These are phyloP conservation scores for Capsicum chinense DNA, from an alignment of 257 asterid species.

Conservation along the genomic window DNA sequence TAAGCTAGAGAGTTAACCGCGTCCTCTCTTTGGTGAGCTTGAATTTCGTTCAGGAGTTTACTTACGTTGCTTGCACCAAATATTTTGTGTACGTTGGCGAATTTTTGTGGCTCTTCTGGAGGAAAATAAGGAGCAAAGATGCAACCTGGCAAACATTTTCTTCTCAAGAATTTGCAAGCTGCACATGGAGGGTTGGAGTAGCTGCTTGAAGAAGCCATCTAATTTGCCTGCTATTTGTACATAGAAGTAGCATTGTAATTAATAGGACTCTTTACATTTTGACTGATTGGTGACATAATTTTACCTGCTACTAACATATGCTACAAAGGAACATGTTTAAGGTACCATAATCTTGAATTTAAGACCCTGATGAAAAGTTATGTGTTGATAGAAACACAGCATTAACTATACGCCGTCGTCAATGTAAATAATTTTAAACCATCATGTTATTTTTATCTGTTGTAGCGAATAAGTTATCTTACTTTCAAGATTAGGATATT, in stretches of 20 bases:
- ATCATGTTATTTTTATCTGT: too few species aligned
- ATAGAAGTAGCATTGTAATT: background rate
- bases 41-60: constrained; percentile 67
- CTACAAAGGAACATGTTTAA: background rate
- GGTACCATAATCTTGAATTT: background rate
- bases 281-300: too few species aligned
- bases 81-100: constrained; percentile 67
- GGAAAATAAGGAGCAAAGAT: constrained; percentile 70
- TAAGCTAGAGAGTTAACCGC: constrained; percentile 80
- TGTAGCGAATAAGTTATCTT: too few species aligned
- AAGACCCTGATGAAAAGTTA: background rate
- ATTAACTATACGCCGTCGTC: background rate
- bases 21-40: constrained; percentile 70
- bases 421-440: background rate
- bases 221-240: background rate
- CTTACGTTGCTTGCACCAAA: constrained; percentile 85
- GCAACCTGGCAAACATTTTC: constrained; percentile 74
- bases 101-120: constrained; percentile 78
- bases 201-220: constrained; percentile 31
- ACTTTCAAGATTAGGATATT: too few species aligned
- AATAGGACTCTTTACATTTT: too few species aligned
- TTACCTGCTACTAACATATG: too few species aligned
- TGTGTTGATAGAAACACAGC: background rate
- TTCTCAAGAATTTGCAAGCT: constrained; percentile 79
- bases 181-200: constrained; percentile 83